Evolutionary conservation across 2,329 filamentous ascomycete species (phyloP).

Genomic region (Elsinoe fawcettii): DNA sequence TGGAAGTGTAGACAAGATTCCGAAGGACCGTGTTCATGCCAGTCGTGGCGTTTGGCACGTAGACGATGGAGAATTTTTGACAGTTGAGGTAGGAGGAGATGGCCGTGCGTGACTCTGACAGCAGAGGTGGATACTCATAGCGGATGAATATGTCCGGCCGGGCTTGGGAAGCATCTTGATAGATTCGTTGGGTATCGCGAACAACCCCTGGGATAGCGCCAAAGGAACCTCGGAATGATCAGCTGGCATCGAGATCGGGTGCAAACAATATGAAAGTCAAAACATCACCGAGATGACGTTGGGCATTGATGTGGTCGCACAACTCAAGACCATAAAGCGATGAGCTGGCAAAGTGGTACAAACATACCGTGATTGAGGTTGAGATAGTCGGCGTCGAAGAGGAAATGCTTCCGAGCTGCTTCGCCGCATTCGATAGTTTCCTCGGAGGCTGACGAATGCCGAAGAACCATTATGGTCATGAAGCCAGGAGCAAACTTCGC

Average conservation of each 20-base stretch:
- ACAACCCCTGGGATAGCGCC: constrained; percentile 64
- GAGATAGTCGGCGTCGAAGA: constrained; percentile 58
- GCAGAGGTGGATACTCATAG: constrained; percentile 53
- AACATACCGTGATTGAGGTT: constrained; percentile 70
- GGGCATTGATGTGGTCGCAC: constrained; percentile 1
- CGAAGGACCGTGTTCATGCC: constrained; percentile 73
- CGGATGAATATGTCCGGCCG: constrained; percentile 70
- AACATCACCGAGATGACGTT: constrained; percentile 2
- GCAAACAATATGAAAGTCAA: background rate
- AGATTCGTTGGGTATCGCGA: constrained; percentile 52
- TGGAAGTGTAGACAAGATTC: constrained; percentile 58
- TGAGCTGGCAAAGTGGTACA: constrained; percentile 11
- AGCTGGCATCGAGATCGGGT: background rate
- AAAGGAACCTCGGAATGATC: constrained; percentile 55
- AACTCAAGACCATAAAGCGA: background rate
- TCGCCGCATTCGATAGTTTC: constrained; percentile 27
- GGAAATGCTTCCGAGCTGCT: constrained; percentile 51
- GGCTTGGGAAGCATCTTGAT: constrained; percentile 60
- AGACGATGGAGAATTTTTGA: constrained; percentile 59
- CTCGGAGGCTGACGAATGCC: background rate
- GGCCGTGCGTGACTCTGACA: constrained; percentile 58
- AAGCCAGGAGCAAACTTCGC: background rate
- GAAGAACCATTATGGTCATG: constrained; percentile 3
- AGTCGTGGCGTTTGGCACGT: constrained; percentile 73
- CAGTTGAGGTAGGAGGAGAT: constrained; percentile 61